Conservation (phyloP, 2,329 filamentous ascomycete species). For the Alternaria sp. region DNA sequence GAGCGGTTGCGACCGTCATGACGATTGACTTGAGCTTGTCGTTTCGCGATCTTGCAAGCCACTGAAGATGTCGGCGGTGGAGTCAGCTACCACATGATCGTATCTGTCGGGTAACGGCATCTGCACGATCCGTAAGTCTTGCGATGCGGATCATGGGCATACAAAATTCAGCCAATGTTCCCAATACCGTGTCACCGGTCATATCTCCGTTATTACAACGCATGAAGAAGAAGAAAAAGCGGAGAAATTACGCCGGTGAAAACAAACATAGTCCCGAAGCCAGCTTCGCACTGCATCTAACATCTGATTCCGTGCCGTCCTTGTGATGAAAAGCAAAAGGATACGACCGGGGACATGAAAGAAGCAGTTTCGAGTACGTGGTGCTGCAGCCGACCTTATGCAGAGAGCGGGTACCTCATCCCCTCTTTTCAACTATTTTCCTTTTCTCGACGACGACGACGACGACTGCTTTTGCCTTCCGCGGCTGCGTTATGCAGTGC, state of each 20-base stretch:
- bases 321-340: background rate
- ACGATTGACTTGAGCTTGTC: background rate
- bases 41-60: background rate
- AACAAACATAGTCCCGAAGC: background rate
- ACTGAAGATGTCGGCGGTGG: background rate
- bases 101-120: background rate
- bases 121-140: background rate
- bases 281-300: background rate
- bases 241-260: background rate
- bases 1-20: background rate
- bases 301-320: background rate
- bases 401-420: background rate
- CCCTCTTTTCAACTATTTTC: background rate
- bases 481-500: background rate
- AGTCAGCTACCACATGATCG: background rate
- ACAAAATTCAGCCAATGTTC: background rate
- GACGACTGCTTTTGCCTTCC: background rate
- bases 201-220: background rate
- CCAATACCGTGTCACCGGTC: background rate
- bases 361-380: background rate
- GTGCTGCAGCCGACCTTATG: background rate
- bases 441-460: background rate
- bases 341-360: background rate
- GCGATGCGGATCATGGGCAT: background rate
- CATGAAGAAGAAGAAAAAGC: background rate